Conservation (phyloP, 192 early-diverging fungal genomes). For the Backusella luteola region DNA sequence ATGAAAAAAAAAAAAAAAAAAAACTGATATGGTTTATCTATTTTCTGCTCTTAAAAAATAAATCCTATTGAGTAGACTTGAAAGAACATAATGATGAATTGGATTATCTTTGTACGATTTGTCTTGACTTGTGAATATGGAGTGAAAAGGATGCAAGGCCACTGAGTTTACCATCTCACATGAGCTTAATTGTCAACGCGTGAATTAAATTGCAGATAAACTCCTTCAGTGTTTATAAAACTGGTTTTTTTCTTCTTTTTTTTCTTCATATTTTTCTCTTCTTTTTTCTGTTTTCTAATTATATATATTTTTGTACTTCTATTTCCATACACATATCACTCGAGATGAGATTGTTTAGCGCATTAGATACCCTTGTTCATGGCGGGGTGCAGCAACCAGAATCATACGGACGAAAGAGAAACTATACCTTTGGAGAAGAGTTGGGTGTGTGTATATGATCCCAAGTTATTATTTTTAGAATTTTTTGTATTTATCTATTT, state of each 20-base stretch:
- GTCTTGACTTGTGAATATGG: too few species aligned
- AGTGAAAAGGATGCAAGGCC: background rate
- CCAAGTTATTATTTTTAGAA: background rate
- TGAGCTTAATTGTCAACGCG: background rate
- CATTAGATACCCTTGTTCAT: constrained; percentile 32
- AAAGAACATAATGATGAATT: too few species aligned
- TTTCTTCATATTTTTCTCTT: background rate
- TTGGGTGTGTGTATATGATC: constrained; percentile 44
- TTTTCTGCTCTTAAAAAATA: too few species aligned
- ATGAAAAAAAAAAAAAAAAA: too few species aligned
- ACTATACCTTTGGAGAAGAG: constrained; percentile 61
- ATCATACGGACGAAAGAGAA: constrained; percentile 65
- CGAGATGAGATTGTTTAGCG: constrained; percentile 18
- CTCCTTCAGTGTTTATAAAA: background rate
- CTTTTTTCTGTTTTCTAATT: too few species aligned
- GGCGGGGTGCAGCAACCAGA: constrained; percentile 44
- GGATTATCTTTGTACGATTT: too few species aligned
- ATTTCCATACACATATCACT: background rate
- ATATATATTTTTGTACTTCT: too few species aligned
- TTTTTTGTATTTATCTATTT: background rate
- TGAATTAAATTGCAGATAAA: background rate
- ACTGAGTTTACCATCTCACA: background rate
- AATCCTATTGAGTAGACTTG: too few species aligned
- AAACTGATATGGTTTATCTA: too few species aligned
- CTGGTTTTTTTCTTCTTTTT: background rate